phyloP scores from a whole-genome alignment of 768 basidiomycete genomes.

The Boletus bicolor region DNA sequence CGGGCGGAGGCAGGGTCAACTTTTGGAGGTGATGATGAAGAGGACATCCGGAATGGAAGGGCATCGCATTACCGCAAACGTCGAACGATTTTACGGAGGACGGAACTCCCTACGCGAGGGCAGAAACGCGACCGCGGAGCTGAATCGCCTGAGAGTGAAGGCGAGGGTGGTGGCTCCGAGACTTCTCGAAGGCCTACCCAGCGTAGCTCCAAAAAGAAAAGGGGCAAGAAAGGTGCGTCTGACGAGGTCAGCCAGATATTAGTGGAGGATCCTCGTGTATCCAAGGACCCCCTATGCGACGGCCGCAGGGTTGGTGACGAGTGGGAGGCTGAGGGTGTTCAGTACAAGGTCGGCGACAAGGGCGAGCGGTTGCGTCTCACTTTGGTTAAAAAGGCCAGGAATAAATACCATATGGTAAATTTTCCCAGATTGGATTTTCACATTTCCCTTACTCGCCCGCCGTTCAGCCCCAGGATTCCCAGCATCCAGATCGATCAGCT shows the following conservation, averaged over 20 bases:
- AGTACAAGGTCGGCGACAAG: slow-evolving; percentile 68
- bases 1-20: slow-evolving; percentile 70
- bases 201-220: slow-evolving; percentile 45
- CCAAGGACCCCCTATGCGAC: slow-evolving; percentile 50
- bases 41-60: slow-evolving; percentile 40
- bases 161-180: slow-evolving; percentile 15
- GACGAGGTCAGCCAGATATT: slow-evolving; percentile 47
- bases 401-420: slow-evolving; percentile 71
- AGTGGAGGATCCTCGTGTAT: slow-evolving; percentile 46
- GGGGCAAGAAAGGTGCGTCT: slow-evolving; percentile 43
- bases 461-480: slow-evolving; percentile 70
- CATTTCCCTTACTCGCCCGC: slow-evolving; percentile 7
- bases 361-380: slow-evolving; percentile 68
- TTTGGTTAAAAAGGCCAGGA: slow-evolving; percentile 67
- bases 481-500: slow-evolving; percentile 68
- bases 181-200: slow-evolving; percentile 3
- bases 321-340: slow-evolving; percentile 70
- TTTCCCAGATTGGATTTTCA: neutral
- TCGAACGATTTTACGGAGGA: slow-evolving; percentile 51
- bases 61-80: slow-evolving; percentile 52
- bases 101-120: slow-evolving; percentile 47
- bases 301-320: slow-evolving; percentile 66
- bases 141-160: slow-evolving; percentile 41
- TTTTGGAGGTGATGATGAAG: slow-evolving; percentile 57
- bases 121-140: slow-evolving; percentile 65